A percentile compares a stretch with the other conserved stretches of the same genome.
Conservation (phyloP, 1,139 yeast genomes). For the Hyphopichia wangnamkhiaoensis region DNA sequence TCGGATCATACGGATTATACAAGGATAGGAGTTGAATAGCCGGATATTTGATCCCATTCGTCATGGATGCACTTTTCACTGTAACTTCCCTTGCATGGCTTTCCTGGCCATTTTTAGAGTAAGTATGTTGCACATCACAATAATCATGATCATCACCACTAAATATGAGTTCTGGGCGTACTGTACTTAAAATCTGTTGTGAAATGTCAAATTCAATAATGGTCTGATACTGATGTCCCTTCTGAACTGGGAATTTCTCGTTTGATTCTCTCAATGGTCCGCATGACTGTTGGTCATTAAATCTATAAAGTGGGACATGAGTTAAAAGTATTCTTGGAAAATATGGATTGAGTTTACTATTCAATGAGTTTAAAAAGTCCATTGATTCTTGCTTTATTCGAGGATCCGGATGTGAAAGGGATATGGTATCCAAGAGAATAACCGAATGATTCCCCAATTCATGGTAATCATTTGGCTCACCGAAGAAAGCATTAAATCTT, state of each 20-base stretch:
- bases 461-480: constrained; percentile 59
- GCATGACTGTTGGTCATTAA: constrained; percentile 54
- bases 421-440: constrained; percentile 77
- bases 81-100: constrained; percentile 69
- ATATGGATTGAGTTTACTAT: constrained; percentile 21
- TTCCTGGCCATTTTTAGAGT: constrained; percentile 30
- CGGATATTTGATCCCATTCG: constrained; percentile 82
- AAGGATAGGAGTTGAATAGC: constrained; percentile 83
- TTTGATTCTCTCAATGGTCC: constrained; percentile 69
- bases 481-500: constrained; percentile 73
- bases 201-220: constrained; percentile 45
- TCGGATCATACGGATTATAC: constrained; percentile 43
- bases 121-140: constrained; percentile 72
- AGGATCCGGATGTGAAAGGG: constrained; percentile 54
- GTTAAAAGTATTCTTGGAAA: constrained; percentile 70
- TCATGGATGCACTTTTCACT: constrained; percentile 88
- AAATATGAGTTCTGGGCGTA: constrained; percentile 45
- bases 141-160: constrained; percentile 72
- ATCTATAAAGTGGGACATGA: constrained; percentile 78
- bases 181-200: constrained; percentile 25
- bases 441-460: constrained; percentile 75
- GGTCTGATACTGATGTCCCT: constrained; percentile 81
- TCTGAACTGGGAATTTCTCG: constrained; percentile 61
- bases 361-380: constrained; percentile 26
- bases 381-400: constrained; percentile 23